Base-by-base conservation (phyloP, 1,139 yeast genomes). In the Protomyces gravidus region DNA sequence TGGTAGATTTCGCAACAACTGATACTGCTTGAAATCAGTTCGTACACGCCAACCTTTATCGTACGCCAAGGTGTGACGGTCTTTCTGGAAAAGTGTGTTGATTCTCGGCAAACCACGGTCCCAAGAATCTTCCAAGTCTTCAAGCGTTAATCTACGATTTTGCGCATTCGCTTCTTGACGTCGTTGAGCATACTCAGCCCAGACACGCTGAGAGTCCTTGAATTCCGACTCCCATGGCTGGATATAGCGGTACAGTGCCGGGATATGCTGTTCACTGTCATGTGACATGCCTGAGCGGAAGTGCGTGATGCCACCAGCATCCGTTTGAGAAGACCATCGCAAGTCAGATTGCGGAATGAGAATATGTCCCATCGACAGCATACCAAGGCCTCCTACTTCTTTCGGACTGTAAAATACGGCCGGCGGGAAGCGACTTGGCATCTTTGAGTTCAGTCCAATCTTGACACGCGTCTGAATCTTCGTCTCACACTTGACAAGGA, bases 371-470 rank as follows among this genome's bases (percentile, higher is more conserved):
- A 97, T 97, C 76, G 96, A 88, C 26, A 94, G 76, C 98, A 94
- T 94, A 19, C 98, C 98, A 50, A 94, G 75, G 40, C 99, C 99
- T 56, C 99, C 98, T 7, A 94, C 75, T 70, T 94, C 99, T 67
- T 89, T 92, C 0, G 98, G 98, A 0, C 98, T 89, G 70, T 94
- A 94, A 67, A 94, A 94, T 0, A 94, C 98, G 1, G 97, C 97
- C 0, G 98, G 99, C 2, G 99, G 99, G 73, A 94, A 94, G 59
- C 99, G 78, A 0, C 96, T 84, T 0, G 99, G 99, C 99, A 94
- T 94, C 72, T 94, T 94, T 6, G 97, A 90, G 68, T 94, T 94
- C 63, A 94, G 77, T 0, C 98, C 98, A 76, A 92, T 81, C 70
- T 94, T 94, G 25, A 94, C 96, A 65, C 96, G 78, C 60, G 92